Evolutionary conservation across 1,139 yeast genomes (phyloP), one percentile per base, ranked within the genome.

Genomic region (Sugiyamaella sp.): DNA sequence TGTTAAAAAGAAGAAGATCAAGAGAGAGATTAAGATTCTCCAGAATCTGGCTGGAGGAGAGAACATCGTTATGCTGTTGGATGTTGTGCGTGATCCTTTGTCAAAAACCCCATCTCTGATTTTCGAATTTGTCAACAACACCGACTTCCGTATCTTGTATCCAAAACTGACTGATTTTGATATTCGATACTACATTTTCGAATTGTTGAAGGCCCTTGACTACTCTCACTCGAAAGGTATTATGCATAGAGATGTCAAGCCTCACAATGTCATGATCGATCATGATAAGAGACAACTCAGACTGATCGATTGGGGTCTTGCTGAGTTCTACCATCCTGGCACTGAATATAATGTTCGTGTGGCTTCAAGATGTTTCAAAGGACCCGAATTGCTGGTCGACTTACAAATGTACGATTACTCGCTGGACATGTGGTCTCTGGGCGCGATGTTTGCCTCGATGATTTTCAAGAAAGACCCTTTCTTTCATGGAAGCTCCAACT

Each of bases 161-260:
- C 95, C 98, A n/a, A 88, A 89, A 60, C 86, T 95, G 67, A 78
- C 87, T 25, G 90, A 86, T 66, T 74, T 74, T 58, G 99, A 95
- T 68, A 86, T 93, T 63, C 81, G 95, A 60, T 91, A 74, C 74
- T 95, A 95, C 73, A 90, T 93, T 82, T 84, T 79, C 63, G 96
- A 93, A 73, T 78, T 95, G 59, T 78, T 95, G 63, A 85, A 81
- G 64, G 99, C 99, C 0, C 78, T 95, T 59, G 97, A 95, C 71
- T 95, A 81, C 70, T 87, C 95, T 46, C 99, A 95, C 72, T 89
- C 97, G 4, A 89, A 89, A 89, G 99, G 99, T 40, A 91, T 95
- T 59, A 95, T 95, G 89, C 99, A 95, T 72, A 79, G 99, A 69
- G 99, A 95, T 72, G 99, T 95, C 58, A 95, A 95, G 71, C 99